A percentile compares a stretch with the other conserved stretches of the same genome.
These are phyloP conservation scores for Eutrema yunnanense DNA, from an alignment of 345 rosid genomes.

Conservation along the genomic window DNA sequence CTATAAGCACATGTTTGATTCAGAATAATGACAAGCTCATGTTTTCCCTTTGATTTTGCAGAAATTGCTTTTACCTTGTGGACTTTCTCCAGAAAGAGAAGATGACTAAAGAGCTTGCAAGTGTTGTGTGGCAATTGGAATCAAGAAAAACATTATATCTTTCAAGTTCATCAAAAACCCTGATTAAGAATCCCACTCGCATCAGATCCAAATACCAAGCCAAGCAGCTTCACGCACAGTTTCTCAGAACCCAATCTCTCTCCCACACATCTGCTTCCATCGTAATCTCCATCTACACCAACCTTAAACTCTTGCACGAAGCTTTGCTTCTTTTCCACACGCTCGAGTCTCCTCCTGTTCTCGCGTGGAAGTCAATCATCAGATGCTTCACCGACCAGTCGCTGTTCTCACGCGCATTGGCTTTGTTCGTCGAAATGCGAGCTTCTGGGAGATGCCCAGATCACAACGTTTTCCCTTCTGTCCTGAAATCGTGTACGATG, in stretches of 20 bases:
- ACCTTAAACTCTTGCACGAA: slow-evolving; percentile 46
- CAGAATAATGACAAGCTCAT: not conserved
- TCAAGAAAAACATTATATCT: not conserved
- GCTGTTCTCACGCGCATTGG: slow-evolving; percentile 37
- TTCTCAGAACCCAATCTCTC: slow-evolving; percentile 42
- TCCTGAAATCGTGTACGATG: slow-evolving; percentile 56
- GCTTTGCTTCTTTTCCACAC: slow-evolving; percentile 46
- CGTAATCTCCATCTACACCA: slow-evolving; percentile 58
- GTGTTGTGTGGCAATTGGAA: not conserved
- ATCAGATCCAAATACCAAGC: slow-evolving; percentile 45
- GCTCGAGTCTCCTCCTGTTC: slow-evolving; percentile 46
- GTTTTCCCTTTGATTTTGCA: slow-evolving; percentile 28
- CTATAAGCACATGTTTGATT: not conserved
- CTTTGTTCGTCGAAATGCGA: slow-evolving; percentile 49
- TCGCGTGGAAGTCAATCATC: slow-evolving; percentile 73
- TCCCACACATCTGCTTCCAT: slow-evolving; percentile 33
- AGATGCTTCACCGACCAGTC: slow-evolving; percentile 52
- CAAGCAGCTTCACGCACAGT: slow-evolving; percentile 66
- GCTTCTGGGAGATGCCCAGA: slow-evolving; percentile 54
- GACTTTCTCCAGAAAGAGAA: slow-evolving; percentile 94
- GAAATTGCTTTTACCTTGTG: slow-evolving; percentile 98
- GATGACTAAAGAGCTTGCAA: slow-evolving; percentile 46
- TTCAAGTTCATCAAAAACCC: slow-evolving; percentile 7
- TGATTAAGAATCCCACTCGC: slow-evolving; percentile 32
- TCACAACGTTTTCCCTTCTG: slow-evolving; percentile 66